Base-by-base conservation (phyloP, 495 filamentous ascomycete species). In the Pyrenopolyporus hunteri region DNA sequence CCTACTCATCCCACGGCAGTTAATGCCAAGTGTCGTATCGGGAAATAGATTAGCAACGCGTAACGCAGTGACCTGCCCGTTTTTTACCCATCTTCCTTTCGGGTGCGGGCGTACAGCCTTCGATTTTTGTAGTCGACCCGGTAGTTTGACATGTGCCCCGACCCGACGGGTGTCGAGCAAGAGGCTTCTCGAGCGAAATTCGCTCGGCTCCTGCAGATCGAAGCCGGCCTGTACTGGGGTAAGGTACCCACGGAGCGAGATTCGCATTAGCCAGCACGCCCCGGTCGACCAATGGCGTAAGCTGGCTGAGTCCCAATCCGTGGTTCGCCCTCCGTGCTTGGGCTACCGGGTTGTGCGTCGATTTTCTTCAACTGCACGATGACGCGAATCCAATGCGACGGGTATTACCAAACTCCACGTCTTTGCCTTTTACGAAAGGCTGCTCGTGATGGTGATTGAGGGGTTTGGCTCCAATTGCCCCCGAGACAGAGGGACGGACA, bases 151-250 rank as follows among this genome's bases (percentile, higher is more conserved):
- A 45, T 55, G 50, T 55, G 33, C 17, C 11, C 29, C 32, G 61
- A 31, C 14, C 48, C 40, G 57, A 35, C 19, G 49, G 19, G 36
- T n/a, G 33, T 33, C 40, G 16, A 22, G 25, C 9, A 23, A 23
- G 20, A 35, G 35, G 39, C 2, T 25, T 6, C 29, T 51, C 31
- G 51, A 44, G 63, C 63, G 63, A 66, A 57, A 35, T 23, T 59
- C 63, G 63, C 63, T 61, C 26, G 17, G 11, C 19, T 29, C 17
- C 25, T 66, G 63, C 51, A 57, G 63, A 66, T 66, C 63, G 36
- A 13, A 13, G 46, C 57, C 63, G 57, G 57, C 33, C 57, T 1
- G 31, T 10, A 23, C n/a, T n/a, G n/a, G n/a, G n/a, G n/a, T n/a
- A n/a, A n/a, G n/a, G n/a, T n/a, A n/a, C n/a, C n/a, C n/a, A n/a